Conservation (phyloP, 108 stramenopile species). For the Phaeodactylum tricornutum region DNA sequence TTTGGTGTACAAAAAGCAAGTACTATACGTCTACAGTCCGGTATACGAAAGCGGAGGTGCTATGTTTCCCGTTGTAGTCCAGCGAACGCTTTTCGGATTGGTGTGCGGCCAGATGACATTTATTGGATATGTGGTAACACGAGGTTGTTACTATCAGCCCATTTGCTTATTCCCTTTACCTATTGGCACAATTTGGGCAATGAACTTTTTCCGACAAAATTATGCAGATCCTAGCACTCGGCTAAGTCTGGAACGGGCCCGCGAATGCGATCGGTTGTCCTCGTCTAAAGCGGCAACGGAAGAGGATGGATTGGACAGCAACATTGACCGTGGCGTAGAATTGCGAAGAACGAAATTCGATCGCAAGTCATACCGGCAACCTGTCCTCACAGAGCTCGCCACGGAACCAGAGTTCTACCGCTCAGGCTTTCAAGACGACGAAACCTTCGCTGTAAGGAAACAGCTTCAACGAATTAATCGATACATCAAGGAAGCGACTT, state of each 20-base stretch:
- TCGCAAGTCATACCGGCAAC: conserved; percentile 69
- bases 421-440: conserved; percentile 21
- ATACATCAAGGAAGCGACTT: too few species aligned
- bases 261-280: conserved; percentile 58
- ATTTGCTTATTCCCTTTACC: conserved; percentile 59
- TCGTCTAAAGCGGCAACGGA: not conserved
- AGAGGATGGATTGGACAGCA: not conserved
- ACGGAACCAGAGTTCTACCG: conserved; percentile 49
- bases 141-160: conserved; percentile 38
- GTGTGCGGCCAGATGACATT: conserved; percentile 76
- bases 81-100: conserved; percentile 69
- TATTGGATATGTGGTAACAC: conserved; percentile 66
- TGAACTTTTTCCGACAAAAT: conserved; percentile 37
- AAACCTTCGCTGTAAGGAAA: conserved; percentile 6
- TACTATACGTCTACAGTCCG: conserved; percentile 60
- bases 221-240: conserved; percentile 60
- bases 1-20: conserved; percentile 86
- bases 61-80: conserved; percentile 61
- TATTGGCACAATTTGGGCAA: conserved; percentile 54
- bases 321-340: conserved; percentile 13
- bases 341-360: conserved; percentile 39
- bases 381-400: conserved; percentile 62
- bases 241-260: conserved; percentile 71
- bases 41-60: conserved; percentile 50
- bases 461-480: conserved; percentile 5